A percentile compares a stretch with the other conserved stretches of the same genome.
phyloP scores from a whole-genome alignment of 768 basidiomycete genomes.

The Collybia sordida region DNA sequence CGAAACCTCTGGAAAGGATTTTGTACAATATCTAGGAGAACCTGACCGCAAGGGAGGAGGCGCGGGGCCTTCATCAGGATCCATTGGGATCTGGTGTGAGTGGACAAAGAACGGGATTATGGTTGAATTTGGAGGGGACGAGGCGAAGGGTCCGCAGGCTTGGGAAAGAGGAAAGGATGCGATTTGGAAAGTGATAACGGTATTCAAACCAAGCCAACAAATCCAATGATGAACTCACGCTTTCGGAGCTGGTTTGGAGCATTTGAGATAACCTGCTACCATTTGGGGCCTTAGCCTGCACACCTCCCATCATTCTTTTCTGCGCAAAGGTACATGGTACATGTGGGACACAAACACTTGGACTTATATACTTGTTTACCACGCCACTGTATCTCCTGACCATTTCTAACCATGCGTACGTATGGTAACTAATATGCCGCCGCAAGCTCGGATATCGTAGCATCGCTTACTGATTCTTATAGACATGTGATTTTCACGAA shows the following conservation, averaged over 20 bases:
- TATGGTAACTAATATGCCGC: background rate
- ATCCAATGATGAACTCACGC: too few relatives aligned
- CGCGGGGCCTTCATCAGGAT: conserved; percentile 76
- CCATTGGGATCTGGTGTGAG: conserved; percentile 92
- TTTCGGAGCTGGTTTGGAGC: too few relatives aligned
- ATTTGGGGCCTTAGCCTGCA: too few relatives aligned
- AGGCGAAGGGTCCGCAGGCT: conserved; percentile 76
- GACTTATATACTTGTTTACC: too few relatives aligned
- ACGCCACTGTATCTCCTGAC: too few relatives aligned
- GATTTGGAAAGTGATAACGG: conserved; percentile 70
- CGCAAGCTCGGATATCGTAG: background rate
- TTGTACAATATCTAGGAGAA: conserved; percentile 77
- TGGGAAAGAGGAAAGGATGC: conserved; percentile 89
- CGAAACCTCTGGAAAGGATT: conserved; percentile 70
- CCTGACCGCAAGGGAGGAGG: conserved; percentile 92
- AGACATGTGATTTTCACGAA: background rate
- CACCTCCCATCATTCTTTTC: too few relatives aligned
- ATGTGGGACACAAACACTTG: too few relatives aligned
- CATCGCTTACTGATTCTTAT: background rate
- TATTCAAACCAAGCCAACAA: conserved; percentile 37
- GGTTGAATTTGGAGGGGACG: conserved; percentile 82
- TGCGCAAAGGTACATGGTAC: too few relatives aligned
- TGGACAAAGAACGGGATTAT: conserved; percentile 82
- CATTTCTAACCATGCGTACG: background rate
- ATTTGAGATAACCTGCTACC: too few relatives aligned